Base-by-base conservation (phyloP, 257 asterid genomes). In the Agastache rugosa region DNA sequence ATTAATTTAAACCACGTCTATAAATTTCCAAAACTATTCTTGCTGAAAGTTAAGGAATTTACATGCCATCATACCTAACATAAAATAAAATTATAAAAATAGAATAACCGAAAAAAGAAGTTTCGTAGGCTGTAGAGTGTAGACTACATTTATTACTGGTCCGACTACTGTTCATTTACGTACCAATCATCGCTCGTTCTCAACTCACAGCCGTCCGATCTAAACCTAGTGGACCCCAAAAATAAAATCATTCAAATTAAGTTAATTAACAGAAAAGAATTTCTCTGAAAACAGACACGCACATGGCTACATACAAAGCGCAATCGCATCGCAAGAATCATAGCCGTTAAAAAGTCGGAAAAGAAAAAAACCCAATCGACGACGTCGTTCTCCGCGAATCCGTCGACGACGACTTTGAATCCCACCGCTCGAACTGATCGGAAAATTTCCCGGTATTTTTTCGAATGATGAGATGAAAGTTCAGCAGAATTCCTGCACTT, bases 391-490 rank as follows among this genome's bases (percentile, higher is more conserved):
- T 41, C 62, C 7, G 6, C 17, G 23, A 7, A 35, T 0, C 27
- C 23, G 59, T 12, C 37, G 64, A 6, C 66, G 64, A 35, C 82
- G 61, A 27, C 45, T 68, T 55, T 60, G 76, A 76, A 54, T 27
- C 56, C 78, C 20, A 16, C 68, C 48, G 59, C 67, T 75, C 74
- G n/a, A 60, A 20, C 50, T 35, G 29, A 54, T 72, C 68, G 69
- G 44, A 29, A 2, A 44, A 3, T 25, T 55, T 3, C 41, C n/a
- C 11, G 31, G 5, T 7, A 23, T 15, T 25, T 69, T 29, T 8
- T 34, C 29, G 50, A 42, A 73, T 25, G 41, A 82, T 79, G 86
- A 72, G 79, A 79, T 82, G 84, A 76, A 48, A 68, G 31, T 55
- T 63, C 45, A 25, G 75, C 77, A 23, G 67, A 56, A 20, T 62